Evolutionary conservation across 371 early-diverging fungal genomes (phyloP), one percentile per base, ranked within the genome.

Genomic region (Mucor velutinosus): DNA sequence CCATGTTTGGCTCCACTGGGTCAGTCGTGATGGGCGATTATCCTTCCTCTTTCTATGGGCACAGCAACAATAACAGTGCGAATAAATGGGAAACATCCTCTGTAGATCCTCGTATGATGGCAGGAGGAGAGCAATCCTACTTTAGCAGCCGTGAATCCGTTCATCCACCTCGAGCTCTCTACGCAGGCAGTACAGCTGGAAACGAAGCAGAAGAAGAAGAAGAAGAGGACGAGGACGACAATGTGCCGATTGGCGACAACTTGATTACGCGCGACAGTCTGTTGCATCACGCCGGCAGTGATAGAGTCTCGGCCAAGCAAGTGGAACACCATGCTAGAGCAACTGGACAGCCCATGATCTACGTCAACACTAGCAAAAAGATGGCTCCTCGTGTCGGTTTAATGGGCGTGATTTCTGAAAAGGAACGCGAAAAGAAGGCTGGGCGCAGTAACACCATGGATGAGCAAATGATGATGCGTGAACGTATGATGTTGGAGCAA

Each of bases 401-500:
- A 0, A 63, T 83, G 7, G 76, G 80, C 23, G 70, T 75, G 57
- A 82, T 79, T 62, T 71, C 77, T 6, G 80, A 82, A 60, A 70
- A 66, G 35, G 71, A 77, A 10, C 74, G 74, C 45, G 73, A 77
- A 55, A 77, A 74, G 29, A 72, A 71, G 23, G 63, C 67, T 2
- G 59, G 65, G 8, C 19, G 70, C 27, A 30, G 65, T 8, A 65
- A 70, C 45, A 66, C 69, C 30, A 62, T 69, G 41, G 70, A 73
- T 29, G 70, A 66, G 11, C 72, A 71, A 32, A 41, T 58, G 23
- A 53, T 60, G 6, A 69, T 69, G 57, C 58, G 64, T 27, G 79
- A 80, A 29, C 70, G 75, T 19, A 65, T 79, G 47, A 51, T 81
- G 70, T 55, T 79, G 67, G 84, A 81, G 39, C 81, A 79, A 64